These are phyloP conservation scores for Cicer judaicum DNA, from an alignment of 306 rosid genomes.

Conservation along the genomic window DNA sequence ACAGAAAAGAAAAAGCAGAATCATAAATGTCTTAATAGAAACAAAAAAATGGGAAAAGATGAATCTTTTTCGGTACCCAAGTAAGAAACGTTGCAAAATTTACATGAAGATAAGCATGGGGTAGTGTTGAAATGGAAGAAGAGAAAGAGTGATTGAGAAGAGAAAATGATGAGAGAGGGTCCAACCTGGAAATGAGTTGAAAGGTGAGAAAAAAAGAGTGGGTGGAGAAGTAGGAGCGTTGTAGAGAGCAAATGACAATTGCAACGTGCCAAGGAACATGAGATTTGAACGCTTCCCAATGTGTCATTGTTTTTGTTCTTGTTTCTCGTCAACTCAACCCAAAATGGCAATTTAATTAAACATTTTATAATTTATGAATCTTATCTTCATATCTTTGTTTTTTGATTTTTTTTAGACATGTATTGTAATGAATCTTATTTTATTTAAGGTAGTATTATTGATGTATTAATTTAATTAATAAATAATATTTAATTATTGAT, in stretches of 20 bases:
- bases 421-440: no score
- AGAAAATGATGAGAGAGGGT: not conserved
- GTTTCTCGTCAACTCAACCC: slow-evolving; percentile 11
- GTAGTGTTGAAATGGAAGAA: not conserved
- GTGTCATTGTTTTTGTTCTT: not conserved
- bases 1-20: not conserved
- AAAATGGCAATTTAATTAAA: not conserved
- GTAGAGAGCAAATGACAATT: not conserved
- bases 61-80: slow-evolving; percentile 29
- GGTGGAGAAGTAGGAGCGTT: not conserved
- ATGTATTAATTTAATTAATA: no score
- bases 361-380: no score
- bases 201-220: not conserved
- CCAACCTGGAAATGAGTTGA: not conserved
- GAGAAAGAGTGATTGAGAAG: not conserved
- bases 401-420: no score
- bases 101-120: slow-evolving; percentile 32
- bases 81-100: slow-evolving; percentile 35
- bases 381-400: no score
- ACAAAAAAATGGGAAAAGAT: not conserved
- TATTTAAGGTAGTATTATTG: no score
- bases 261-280: not conserved
- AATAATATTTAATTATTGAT: no score
- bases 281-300: slow-evolving; percentile 1
- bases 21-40: not conserved